A percentile compares a stretch with the other conserved stretches of the same genome.
These are phyloP conservation scores for Russula dissimulans DNA, from an alignment of 768 basidiomycete genomes.

Conservation along the genomic window DNA sequence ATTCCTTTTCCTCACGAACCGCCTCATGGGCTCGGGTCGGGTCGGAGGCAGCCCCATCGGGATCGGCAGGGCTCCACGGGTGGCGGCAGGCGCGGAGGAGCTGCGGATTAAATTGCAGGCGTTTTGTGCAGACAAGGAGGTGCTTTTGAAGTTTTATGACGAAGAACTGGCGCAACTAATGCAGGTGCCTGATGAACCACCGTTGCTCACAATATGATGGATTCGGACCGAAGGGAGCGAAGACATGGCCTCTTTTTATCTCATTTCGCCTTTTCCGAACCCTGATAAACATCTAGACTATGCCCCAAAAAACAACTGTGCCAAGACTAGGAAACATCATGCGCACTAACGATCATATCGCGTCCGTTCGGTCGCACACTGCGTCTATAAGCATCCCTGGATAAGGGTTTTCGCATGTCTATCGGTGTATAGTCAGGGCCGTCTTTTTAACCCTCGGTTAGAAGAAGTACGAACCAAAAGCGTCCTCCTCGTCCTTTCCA, in stretches of 20 bases:
- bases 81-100: slow-evolving; percentile 26
- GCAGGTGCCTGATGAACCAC: slow-evolving; percentile 19
- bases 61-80: slow-evolving; percentile 19
- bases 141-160: slow-evolving; percentile 26
- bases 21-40: slow-evolving; percentile 66
- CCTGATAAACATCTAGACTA: too few species aligned
- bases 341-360: slow-evolving; percentile 58
- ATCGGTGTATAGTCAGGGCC: not conserved
- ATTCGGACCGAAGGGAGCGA: not conserved
- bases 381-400: slow-evolving; percentile 48
- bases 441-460: not conserved
- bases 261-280: not conserved
- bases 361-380: slow-evolving; percentile 65
- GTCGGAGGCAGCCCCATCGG: slow-evolving; percentile 34
- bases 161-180: slow-evolving; percentile 14
- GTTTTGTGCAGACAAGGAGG: slow-evolving; percentile 32
- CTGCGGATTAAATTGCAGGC: slow-evolving; percentile 27
- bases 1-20: slow-evolving; percentile 84
- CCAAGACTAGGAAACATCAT: slow-evolving; percentile 41
- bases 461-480: slow-evolving; percentile 60
- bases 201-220: slow-evolving; percentile 12
- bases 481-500: slow-evolving; percentile 81
- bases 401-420: slow-evolving; percentile 70
- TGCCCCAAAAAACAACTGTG: not conserved
- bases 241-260: not conserved